Conservation (phyloP, 2,329 filamentous ascomycete genomes). For the Pyricularia grisea region DNA sequence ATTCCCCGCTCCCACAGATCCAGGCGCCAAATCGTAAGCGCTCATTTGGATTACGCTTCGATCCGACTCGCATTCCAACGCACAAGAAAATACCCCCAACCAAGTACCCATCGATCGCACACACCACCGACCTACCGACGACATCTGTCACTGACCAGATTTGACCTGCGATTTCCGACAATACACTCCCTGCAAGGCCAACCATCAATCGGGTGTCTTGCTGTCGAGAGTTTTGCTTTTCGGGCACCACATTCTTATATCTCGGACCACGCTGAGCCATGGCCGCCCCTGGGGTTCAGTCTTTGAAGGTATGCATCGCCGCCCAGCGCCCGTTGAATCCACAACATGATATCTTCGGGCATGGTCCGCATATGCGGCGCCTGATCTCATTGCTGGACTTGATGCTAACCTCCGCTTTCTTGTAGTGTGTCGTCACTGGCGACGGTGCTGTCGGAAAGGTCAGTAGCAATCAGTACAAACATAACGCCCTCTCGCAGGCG, state of each 20-base stretch:
- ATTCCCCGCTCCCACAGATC: background rate
- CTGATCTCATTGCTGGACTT: background rate
- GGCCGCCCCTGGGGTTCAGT: constrained; percentile 78
- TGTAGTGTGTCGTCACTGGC: constrained; percentile 93
- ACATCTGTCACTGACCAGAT: background rate
- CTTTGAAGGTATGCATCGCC: constrained; percentile 63
- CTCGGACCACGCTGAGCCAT: constrained; percentile 41
- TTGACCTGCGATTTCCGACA: background rate
- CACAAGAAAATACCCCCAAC: background rate
- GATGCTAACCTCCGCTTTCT: constrained; percentile 15
- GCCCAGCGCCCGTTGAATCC: background rate
- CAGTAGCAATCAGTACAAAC: constrained; percentile 36
- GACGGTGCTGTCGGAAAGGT: constrained; percentile 99
- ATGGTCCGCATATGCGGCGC: background rate
- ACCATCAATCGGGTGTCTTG: constrained; percentile 1
- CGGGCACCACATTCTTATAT: background rate
- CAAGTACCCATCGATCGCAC: constrained; percentile 3
- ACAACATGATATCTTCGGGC: background rate
- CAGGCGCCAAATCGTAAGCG: background rate
- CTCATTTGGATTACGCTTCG: background rate
- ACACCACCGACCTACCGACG: background rate
- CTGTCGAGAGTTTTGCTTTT: constrained; percentile 1
- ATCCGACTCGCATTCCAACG: background rate
- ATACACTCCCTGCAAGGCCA: constrained; percentile 1
- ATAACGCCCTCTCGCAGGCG: background rate